Percentiles rank a stretch among this genome's conserved stretches.
These are phyloP conservation scores for Tylopilus vinaceipallidus DNA, from an alignment of 768 basidiomycete genomes.

Conservation along the genomic window DNA sequence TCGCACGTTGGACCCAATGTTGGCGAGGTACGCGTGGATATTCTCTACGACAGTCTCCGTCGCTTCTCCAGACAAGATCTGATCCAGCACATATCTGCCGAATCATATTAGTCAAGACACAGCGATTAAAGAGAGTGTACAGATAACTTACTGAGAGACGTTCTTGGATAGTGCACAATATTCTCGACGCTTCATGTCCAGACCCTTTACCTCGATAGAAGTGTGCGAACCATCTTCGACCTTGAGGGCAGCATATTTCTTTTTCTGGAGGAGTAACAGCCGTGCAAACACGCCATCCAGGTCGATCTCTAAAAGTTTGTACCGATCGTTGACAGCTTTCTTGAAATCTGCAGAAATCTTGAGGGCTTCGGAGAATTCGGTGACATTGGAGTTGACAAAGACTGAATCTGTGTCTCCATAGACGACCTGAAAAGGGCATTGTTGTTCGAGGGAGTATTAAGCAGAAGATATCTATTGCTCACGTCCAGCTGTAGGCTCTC, in stretches of 20 bases:
- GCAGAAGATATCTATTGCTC: conserved; percentile 27
- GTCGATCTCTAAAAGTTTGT: conserved; percentile 95
- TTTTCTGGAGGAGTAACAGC: conserved; percentile 91
- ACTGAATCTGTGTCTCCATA: conserved; percentile 99
- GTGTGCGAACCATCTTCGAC: conserved; percentile 80
- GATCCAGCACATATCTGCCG: conserved; percentile 82
- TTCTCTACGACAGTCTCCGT: conserved; percentile 87
- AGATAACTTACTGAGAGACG: conserved; percentile 75
- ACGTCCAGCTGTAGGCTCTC: conserved; percentile 90
- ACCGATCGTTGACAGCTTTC: conserved; percentile 93
- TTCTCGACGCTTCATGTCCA: conserved; percentile 99
- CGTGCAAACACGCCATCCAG: conserved; percentile 93
- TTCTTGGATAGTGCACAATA: conserved; percentile 90
- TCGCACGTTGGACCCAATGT: conserved; percentile 75
- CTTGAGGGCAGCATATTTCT: conserved; percentile 98
- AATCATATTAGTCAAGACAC: not conserved
- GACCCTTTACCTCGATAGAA: conserved; percentile 88
- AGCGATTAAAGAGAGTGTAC: not conserved
- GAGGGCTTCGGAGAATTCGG: conserved; percentile 82
- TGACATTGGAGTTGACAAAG: conserved; percentile 95
- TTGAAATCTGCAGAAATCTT: conserved; percentile 93
- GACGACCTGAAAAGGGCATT: conserved; percentile 73
- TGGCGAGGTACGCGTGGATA: conserved; percentile 88
- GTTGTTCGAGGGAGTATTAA: too few species aligned
- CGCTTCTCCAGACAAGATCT: conserved; percentile 86